phyloP scores from a whole-genome alignment of 257 asterid genomes.

The Ligustrum vulgare region DNA sequence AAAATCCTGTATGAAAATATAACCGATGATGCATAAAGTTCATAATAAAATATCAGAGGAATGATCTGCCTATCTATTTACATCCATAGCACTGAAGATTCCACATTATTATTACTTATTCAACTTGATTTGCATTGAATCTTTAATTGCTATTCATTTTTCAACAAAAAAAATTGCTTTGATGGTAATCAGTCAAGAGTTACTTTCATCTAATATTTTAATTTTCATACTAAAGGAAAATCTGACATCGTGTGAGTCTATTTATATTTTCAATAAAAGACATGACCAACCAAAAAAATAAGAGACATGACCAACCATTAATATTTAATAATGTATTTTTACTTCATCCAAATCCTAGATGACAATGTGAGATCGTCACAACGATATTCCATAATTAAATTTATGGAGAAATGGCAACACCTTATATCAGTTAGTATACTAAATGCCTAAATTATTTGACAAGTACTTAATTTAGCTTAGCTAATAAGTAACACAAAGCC shows the following conservation, averaged over 20 bases:
- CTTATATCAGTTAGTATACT: too few species aligned
- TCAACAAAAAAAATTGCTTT: not conserved
- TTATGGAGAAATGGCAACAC: too few species aligned
- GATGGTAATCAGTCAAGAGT: not conserved
- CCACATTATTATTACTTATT: not conserved
- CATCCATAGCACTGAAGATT: slow-evolving; percentile 7
- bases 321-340: too few species aligned
- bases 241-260: not conserved
- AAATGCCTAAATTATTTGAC: not conserved
- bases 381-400: too few species aligned
- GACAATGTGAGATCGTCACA: too few species aligned
- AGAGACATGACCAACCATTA: not conserved
- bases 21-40: not conserved
- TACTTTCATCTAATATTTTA: not conserved
- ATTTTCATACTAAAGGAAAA: not conserved
- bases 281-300: not conserved
- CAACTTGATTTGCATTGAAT: slow-evolving; percentile 11
- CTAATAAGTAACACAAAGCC: not conserved
- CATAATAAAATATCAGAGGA: slow-evolving; percentile 9
- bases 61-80: not conserved
- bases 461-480: not conserved
- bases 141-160: not conserved
- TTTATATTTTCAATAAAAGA: not conserved
- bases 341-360: too few species aligned
- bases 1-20: slow-evolving; percentile 62